A percentile compares a stretch with the other conserved stretches of the same genome.
Evolutionary conservation across 495 filamentous ascomycete genomes (phyloP).

Genomic region (Neurospora sp.): DNA sequence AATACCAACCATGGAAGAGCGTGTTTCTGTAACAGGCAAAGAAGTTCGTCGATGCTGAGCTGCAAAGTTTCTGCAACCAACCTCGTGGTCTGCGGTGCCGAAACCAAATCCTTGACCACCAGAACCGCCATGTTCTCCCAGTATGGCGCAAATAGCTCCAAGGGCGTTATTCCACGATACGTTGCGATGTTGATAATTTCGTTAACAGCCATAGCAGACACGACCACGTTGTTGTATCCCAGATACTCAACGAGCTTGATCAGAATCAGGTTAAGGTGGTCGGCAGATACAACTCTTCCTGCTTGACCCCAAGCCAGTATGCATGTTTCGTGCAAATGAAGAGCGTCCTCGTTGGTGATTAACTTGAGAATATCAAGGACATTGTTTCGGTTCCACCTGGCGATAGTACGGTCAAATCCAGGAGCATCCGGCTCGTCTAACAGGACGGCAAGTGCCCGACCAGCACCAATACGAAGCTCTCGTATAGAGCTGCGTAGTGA

Average conservation of each 20-base stretch:
- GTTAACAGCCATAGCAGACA: constrained; percentile 70
- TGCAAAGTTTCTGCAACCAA: constrained; percentile 69
- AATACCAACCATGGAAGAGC: constrained; percentile 81
- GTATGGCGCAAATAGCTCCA: constrained; percentile 68
- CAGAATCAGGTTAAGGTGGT: constrained; percentile 77
- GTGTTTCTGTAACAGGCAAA: constrained; percentile 67
- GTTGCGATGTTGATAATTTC: constrained; percentile 58
- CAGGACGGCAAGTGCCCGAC: constrained; percentile 45
- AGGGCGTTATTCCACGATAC: constrained; percentile 44
- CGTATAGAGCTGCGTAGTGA: constrained; percentile 72
- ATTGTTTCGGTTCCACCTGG: constrained; percentile 54
- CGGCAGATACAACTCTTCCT: constrained; percentile 50
- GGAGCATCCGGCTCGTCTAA: constrained; percentile 39
- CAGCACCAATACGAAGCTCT: constrained; percentile 77
- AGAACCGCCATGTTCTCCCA: constrained; percentile 73
- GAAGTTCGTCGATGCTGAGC: constrained; percentile 59
- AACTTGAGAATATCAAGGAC: constrained; percentile 58
- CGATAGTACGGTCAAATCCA: constrained; percentile 24
- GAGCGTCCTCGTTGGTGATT: constrained; percentile 54
- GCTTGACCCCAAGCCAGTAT: constrained; percentile 77
- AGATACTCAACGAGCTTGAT: constrained; percentile 77
- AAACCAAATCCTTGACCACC: constrained; percentile 69
- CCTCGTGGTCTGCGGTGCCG: constrained; percentile 70
- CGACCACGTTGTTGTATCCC: constrained; percentile 67
- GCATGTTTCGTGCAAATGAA: constrained; percentile 66